Evolutionary conservation across 768 basidiomycete genomes (phyloP).

Genomic region (Macrocybe gigantea): DNA sequence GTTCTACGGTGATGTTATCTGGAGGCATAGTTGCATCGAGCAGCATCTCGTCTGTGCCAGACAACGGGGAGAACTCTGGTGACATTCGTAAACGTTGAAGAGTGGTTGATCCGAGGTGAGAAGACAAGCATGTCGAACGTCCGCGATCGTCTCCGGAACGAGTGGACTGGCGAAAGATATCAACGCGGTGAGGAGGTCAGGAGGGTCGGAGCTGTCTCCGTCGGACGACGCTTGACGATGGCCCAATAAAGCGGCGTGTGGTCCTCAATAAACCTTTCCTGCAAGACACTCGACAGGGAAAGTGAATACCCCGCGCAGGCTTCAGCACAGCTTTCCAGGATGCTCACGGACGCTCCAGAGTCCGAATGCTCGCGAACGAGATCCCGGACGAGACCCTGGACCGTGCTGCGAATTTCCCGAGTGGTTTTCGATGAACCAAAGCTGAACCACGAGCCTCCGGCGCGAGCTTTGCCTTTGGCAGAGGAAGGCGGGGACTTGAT

Average conservation of each 20-base stretch:
- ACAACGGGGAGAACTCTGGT: conserved; percentile 45
- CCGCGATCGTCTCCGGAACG: conserved; percentile 38
- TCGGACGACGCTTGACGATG: conserved; percentile 52
- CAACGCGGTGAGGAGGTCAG: conserved; percentile 42
- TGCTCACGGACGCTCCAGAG: conserved; percentile 26
- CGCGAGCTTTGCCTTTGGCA: conserved; percentile 24
- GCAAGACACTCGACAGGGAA: conserved; percentile 48
- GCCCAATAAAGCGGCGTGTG: conserved; percentile 73
- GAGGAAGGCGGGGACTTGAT: conserved; percentile 11
- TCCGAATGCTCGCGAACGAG: conserved; percentile 37
- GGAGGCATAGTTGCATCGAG: conserved; percentile 35
- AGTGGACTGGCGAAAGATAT: conserved; percentile 47
- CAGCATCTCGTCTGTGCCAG: conserved; percentile 48
- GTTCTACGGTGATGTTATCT: conserved; percentile 52
- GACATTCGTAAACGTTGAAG: conserved; percentile 54
- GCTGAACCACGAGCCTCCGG: conserved; percentile 24
- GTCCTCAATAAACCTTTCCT: conserved; percentile 56
- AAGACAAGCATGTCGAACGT: conserved; percentile 64
- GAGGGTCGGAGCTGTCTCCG: conserved; percentile 19
- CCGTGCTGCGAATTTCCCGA: conserved; percentile 47
- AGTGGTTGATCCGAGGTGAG: conserved; percentile 53
- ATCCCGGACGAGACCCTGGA: conserved; percentile 50
- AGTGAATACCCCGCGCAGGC: conserved; percentile 48
- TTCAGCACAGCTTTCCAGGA: conserved; percentile 59
- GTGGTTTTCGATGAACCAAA: conserved; percentile 28